Conservation (phyloP, 1,139 yeast species). For the Blastobotrys raffinosifermentans region DNA sequence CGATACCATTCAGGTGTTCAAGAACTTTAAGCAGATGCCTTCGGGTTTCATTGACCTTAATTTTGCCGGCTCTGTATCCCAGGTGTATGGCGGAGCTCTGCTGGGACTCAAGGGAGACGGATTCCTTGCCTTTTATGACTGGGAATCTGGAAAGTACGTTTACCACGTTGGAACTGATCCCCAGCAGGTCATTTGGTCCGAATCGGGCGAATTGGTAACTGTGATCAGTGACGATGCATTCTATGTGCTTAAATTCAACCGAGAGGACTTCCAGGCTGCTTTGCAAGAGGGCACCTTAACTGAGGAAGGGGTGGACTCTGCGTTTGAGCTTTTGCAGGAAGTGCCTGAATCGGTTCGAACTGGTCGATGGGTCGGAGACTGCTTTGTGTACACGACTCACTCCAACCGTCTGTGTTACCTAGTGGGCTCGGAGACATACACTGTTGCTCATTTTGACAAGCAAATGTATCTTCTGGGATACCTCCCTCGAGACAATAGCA, state of each 20-base stretch:
- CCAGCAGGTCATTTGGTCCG: conserved; percentile 84
- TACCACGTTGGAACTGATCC: conserved; percentile 72
- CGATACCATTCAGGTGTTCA: conserved; percentile 57
- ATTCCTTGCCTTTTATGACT: conserved; percentile 81
- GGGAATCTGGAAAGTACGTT: conserved; percentile 83
- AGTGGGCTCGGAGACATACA: conserved; percentile 91
- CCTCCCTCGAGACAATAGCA: conserved; percentile 80
- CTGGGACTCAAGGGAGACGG: conserved; percentile 69
- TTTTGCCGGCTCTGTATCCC: conserved; percentile 57
- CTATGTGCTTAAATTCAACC: conserved; percentile 72
- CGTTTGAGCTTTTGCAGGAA: conserved; percentile 75
- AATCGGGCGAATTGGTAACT: conserved; percentile 82
- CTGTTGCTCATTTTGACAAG: conserved; percentile 89
- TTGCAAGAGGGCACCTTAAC: conserved; percentile 49
- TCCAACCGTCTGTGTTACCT: conserved; percentile 87
- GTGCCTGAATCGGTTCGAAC: conserved; percentile 76
- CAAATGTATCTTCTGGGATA: conserved; percentile 85
- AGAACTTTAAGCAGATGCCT: conserved; percentile 76
- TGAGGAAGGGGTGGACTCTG: conserved; percentile 77
- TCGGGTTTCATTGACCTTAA: conserved; percentile 50
- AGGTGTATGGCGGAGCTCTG: conserved; percentile 79
- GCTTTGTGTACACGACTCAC: conserved; percentile 79
- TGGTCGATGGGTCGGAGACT: conserved; percentile 97
- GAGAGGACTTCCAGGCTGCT: conserved; percentile 61
- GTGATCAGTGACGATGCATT: conserved; percentile 70